Evolutionary conservation across 1,139 yeast species (phyloP).

Genomic region (Yamadazyma pseudoaaseri): DNA sequence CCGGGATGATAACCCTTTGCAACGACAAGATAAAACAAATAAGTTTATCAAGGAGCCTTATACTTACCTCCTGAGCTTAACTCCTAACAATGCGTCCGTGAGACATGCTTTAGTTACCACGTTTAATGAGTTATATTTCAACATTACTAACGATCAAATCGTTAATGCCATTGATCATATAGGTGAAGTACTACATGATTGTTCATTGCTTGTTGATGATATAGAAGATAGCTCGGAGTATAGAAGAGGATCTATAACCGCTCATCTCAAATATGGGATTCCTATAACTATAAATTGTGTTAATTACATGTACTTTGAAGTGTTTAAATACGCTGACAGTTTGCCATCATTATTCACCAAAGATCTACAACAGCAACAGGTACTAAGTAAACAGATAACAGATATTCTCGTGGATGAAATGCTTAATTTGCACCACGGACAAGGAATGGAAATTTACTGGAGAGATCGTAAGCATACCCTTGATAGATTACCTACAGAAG

Average conservation of each 20-base stretch:
- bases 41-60: conserved; percentile 24
- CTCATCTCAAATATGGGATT: conserved; percentile 72
- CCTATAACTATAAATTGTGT: conserved; percentile 84
- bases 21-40: conserved; percentile 11
- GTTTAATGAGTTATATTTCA: conserved; percentile 31
- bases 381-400: conserved; percentile 14
- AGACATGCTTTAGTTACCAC: conserved; percentile 28
- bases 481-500: conserved; percentile 58
- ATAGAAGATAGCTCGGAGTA: conserved; percentile 74
- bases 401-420: conserved; percentile 63
- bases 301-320: conserved; percentile 76
- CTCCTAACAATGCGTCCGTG: conserved; percentile 34
- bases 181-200: conserved; percentile 29
- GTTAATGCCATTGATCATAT: conserved; percentile 22
- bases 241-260: conserved; percentile 75
- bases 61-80: conserved; percentile 26
- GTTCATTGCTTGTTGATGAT: conserved; percentile 61
- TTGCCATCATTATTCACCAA: conserved; percentile 18
- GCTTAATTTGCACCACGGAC: conserved; percentile 81
- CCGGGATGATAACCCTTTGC: conserved; percentile 13
- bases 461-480: conserved; percentile 45
- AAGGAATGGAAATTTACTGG: conserved; percentile 88
- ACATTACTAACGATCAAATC: conserved; percentile 19
- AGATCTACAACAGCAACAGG: conserved; percentile 9
- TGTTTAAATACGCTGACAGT: conserved; percentile 49